These are phyloP conservation scores for Amphibolis antarctica DNA, from an alignment of 106 monocot genomes.

Conservation along the genomic window DNA sequence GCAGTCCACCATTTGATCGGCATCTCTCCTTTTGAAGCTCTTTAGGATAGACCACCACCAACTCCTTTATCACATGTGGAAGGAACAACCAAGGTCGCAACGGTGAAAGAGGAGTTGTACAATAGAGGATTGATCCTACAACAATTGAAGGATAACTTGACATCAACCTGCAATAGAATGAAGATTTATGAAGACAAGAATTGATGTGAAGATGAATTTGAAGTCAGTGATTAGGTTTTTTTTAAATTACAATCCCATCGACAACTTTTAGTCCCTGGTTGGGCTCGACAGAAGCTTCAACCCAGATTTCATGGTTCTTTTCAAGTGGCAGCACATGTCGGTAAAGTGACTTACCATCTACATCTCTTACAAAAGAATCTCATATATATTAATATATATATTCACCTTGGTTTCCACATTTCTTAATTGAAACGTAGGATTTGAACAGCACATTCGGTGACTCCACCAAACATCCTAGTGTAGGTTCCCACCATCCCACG, in stretches of 20 bases:
- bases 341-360: background rate
- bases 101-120: background rate
- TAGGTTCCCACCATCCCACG: too few species aligned
- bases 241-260: conserved; percentile 13
- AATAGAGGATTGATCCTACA: background rate
- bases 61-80: too few species aligned
- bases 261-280: background rate
- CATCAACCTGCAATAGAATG: background rate
- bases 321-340: background rate
- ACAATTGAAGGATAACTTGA: background rate
- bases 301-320: background rate
- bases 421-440: background rate
- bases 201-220: background rate
- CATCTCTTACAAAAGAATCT: too few species aligned
- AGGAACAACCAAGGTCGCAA: background rate
- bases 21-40: background rate
- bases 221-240: conserved; percentile 1
- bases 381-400: background rate
- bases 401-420: background rate
- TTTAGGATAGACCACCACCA: background rate
- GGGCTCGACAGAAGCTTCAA: background rate
- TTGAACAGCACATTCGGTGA: too few species aligned
- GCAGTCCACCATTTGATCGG: background rate
- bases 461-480: too few species aligned
- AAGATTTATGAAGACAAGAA: background rate